phyloP scores from a whole-genome alignment of 768 basidiomycete species.

The Trametes cinnabarina region DNA sequence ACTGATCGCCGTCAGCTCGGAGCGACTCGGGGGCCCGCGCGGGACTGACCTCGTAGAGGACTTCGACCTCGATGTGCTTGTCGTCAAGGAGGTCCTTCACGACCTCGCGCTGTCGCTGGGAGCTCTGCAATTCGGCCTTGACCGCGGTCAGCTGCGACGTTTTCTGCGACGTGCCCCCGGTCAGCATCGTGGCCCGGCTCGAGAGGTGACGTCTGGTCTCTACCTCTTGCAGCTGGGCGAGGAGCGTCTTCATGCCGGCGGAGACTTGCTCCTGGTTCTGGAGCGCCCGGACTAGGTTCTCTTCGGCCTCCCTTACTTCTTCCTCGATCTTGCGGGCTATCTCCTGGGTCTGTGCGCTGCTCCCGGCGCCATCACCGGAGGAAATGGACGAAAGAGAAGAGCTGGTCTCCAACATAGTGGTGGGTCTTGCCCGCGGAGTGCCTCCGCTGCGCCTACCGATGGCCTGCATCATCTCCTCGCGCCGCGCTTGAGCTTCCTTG shows the following conservation, averaged over 20 bases:
- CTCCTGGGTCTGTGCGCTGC: slow-evolving; percentile 36
- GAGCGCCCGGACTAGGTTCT: slow-evolving; percentile 48
- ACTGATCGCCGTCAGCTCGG: slow-evolving; percentile 42
- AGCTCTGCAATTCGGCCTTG: slow-evolving; percentile 62
- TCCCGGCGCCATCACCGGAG: slow-evolving; percentile 26
- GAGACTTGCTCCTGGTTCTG: slow-evolving; percentile 57
- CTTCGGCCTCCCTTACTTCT: slow-evolving; percentile 57
- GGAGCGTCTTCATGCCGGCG: slow-evolving; percentile 46
- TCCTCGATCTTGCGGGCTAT: slow-evolving; percentile 49
- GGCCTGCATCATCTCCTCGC: slow-evolving; percentile 80
- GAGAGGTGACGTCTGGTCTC: slow-evolving; percentile 9
- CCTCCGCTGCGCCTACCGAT: slow-evolving; percentile 59
- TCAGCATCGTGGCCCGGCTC: not conserved
- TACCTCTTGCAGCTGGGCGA: slow-evolving; percentile 59
- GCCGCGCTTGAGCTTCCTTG: slow-evolving; percentile 69
- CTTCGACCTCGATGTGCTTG: slow-evolving; percentile 82
- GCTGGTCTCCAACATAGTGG: slow-evolving; percentile 33
- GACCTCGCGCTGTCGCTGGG: slow-evolving; percentile 73
- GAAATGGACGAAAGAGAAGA: slow-evolving; percentile 22
- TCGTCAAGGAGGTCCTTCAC: slow-evolving; percentile 77
- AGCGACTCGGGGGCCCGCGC: not conserved
- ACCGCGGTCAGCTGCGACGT: slow-evolving; percentile 44
- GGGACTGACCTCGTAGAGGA: slow-evolving; percentile 80
- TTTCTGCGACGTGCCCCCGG: slow-evolving; percentile 40
- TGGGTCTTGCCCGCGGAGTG: slow-evolving; percentile 48